Base-by-base conservation (phyloP, 495 filamentous ascomycete genomes). In the Podospora pseudoanserina region DNA sequence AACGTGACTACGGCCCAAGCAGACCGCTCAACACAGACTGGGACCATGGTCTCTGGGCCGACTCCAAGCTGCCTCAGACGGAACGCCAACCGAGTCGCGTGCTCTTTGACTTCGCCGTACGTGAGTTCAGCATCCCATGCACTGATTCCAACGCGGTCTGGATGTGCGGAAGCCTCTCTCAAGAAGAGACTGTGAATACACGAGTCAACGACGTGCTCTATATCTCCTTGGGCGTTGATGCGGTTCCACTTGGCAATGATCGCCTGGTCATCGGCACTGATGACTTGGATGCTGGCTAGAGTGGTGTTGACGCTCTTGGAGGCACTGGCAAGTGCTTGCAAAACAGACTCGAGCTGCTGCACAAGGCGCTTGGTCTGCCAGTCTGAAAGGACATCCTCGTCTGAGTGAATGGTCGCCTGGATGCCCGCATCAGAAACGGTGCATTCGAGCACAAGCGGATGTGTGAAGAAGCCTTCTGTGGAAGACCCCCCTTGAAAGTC, bases 101-200 rank as follows among this genome's bases (percentile, higher is more conserved):
- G 53, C 44, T 61, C 13, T 66, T 63, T 56, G 82, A 90, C 72
- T 59, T 90, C 81, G 16, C 67, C 70, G 70, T 84, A 90, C 0
- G 85, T 86, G 65, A 90, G 74, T 55, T 70, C 79, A 20, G 84
- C 86, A 77, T 90, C 88, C 87, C 88, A 89, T 15, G 57, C 79
- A 58, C 76, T 82, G n/a, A 87, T 71, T 7, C 49, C 73, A 0
- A 58, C 13, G 11, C 59, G 60, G 1, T 71, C 9, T 0, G 67
- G 67, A 3, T 85, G 80, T 9, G 85, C 68, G 3, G 87, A 77
- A 4, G 77, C 75, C 60, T 81, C 79, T 23, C 81, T 68, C 9
- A 75, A 74, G 54, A 81, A 73, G 54, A 79, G 60, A 19, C 79
- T 70, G 54, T 81, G 79, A 64, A 80, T 79, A 18, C 74, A 77